A percentile compares a stretch with the other conserved stretches of the same genome.
Conservation (phyloP, 2,329 filamentous ascomycete genomes). For the Alternaria sp. region DNA sequence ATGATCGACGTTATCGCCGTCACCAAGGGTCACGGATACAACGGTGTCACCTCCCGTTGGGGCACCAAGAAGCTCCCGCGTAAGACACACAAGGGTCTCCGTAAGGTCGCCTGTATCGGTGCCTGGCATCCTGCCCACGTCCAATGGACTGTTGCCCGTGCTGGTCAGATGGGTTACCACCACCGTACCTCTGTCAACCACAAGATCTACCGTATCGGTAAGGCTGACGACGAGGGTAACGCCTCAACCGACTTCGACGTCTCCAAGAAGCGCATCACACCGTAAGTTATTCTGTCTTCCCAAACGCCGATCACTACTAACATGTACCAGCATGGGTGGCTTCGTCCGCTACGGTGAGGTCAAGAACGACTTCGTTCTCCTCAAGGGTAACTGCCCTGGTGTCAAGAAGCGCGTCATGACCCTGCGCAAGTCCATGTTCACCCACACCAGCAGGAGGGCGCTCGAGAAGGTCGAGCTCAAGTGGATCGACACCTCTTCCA, state of each 20-base stretch:
- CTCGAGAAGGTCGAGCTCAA: slow-evolving; percentile 99
- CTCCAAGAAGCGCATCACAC: slow-evolving; percentile 99
- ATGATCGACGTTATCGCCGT: slow-evolving; percentile 99
- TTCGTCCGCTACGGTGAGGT: slow-evolving; percentile 99
- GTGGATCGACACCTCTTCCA: slow-evolving; percentile 99
- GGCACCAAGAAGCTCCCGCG: slow-evolving; percentile 99
- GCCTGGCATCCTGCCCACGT: slow-evolving; percentile 99
- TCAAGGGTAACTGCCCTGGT: slow-evolving; percentile 98
- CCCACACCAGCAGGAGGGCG: slow-evolving; percentile 91
- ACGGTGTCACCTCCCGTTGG: slow-evolving; percentile 97
- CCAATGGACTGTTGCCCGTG: slow-evolving; percentile 99
- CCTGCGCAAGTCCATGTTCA: slow-evolving; percentile 98
- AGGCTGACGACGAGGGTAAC: slow-evolving; percentile 88
- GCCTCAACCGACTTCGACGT: slow-evolving; percentile 94
- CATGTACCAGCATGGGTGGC: slow-evolving; percentile 81
- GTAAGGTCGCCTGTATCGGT: slow-evolving; percentile 99
- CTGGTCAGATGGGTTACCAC: slow-evolving; percentile 99
- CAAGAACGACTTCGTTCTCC: slow-evolving; percentile 98
- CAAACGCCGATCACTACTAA: slow-evolving; percentile 43
- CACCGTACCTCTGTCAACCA: slow-evolving; percentile 99
- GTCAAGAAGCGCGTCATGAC: slow-evolving; percentile 99
- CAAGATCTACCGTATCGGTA: slow-evolving; percentile 99
- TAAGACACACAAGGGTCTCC: slow-evolving; percentile 99
- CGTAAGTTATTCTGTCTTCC: slow-evolving; percentile 71
- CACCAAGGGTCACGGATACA: slow-evolving; percentile 99